Evolutionary conservation across 176 grass and related monocot genomes (phyloP), one percentile per base, ranked within the genome.

Genomic region (Phoenix dactylifera): DNA sequence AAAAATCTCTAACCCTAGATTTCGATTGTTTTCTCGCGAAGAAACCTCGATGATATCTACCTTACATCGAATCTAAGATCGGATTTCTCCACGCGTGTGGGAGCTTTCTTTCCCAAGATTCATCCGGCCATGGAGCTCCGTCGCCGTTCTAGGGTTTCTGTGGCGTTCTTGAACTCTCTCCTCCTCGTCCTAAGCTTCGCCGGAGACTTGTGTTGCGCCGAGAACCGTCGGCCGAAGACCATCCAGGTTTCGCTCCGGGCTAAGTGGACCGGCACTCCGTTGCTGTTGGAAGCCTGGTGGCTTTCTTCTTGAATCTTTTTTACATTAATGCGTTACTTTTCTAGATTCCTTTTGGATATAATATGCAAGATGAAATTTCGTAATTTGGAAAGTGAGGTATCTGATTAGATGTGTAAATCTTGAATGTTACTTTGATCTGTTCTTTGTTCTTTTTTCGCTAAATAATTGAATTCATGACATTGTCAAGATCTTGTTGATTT

Each of bases 261-360:
- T 39, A 91, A 78, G 74, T 98, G 87, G 93, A 73, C 81, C 9
- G 93, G 87, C 18, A 92, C 93, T 54, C 87, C 87, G 19, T 71
- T n/a, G n/a, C 70, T 98, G 69, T 88, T 88, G 60, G 84, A 98
- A 82, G 87, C 93, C 55, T 82, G 74, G 93, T 92, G 60, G 65
- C 48, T 54, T 51, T 51, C 24, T 65, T 50, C 30, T 49, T 22
- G 39, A 56, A 16, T 54, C 5, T 24, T 54, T 57, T 49, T 62
- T 44, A 7, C 32, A 35, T 35, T 9, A 35, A 35, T 10, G 7
- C 6, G 1, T 9, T 35, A 35, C 6, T 44, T 44, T 9, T 44
- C 35, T 12, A 1, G 2, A 44, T 44, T 6, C 35, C 2, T 44
- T 44, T 44, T 44, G 7, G 35, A 44, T 44, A 44, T 2, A 14